phyloP scores from a whole-genome alignment of 129 eudicot species.

The Oenanthe sinensis region DNA sequence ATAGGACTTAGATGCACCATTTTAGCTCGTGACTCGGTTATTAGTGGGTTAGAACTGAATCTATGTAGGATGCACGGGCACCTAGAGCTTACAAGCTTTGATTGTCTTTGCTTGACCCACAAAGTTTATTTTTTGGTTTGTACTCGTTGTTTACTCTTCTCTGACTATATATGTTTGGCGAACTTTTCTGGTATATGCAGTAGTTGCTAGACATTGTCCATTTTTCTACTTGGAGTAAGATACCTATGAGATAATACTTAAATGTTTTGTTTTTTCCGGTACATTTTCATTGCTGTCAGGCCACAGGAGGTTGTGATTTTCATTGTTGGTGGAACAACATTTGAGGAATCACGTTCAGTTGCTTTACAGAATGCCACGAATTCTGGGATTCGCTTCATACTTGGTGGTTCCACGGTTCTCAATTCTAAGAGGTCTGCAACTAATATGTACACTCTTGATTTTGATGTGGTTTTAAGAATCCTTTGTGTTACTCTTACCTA shows the following conservation, averaged over 20 bases:
- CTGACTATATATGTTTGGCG: neutral
- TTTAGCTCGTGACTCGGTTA: neutral
- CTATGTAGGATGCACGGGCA: neutral
- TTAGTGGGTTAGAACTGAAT: neutral
- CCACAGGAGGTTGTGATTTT: constrained; percentile 91
- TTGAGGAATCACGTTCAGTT: constrained; percentile 85
- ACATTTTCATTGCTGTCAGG: constrained; percentile 32
- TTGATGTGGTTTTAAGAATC: neutral
- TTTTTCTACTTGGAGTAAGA: neutral
- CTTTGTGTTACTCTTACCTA: neutral
- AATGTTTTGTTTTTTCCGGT: neutral
- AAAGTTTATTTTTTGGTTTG: neutral
- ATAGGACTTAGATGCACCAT: neutral
- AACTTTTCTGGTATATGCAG: neutral
- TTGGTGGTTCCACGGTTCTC: constrained; percentile 80
- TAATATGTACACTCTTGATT: neutral
- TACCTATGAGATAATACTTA: neutral
- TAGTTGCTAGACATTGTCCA: neutral
- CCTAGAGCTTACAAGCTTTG: neutral
- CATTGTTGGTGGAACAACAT: constrained; percentile 93
- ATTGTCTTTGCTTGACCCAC: neutral
- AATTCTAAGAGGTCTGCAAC: constrained; percentile 72
- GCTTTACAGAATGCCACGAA: constrained; percentile 67
- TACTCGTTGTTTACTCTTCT: neutral
- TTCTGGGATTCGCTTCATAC: constrained; percentile 83